These are phyloP conservation scores for Picea mariana DNA, from an alignment of 83 land plant species.

Conservation along the genomic window DNA sequence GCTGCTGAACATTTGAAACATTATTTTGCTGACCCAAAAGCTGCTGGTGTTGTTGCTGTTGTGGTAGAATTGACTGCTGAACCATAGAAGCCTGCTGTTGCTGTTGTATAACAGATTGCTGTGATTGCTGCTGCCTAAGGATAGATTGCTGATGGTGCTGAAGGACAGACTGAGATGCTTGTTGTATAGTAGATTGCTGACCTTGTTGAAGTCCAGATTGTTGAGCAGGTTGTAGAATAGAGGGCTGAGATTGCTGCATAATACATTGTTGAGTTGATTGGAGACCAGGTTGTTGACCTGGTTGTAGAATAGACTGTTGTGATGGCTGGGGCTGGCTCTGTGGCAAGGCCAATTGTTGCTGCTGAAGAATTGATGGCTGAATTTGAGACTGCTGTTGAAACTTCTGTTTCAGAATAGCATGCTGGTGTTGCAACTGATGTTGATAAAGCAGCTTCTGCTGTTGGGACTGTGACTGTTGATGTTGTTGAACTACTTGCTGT, in stretches of 20 bases:
- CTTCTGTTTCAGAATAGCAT: slow-evolving; percentile 6
- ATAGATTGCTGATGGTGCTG: slow-evolving; percentile 28
- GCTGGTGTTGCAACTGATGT: slow-evolving; percentile 8
- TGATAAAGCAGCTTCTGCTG: background rate
- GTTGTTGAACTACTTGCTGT: slow-evolving; percentile 12
- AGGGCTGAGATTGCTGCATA: slow-evolving; percentile 16
- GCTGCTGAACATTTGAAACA: slow-evolving; percentile 14
- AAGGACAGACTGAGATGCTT: slow-evolving; percentile 16
- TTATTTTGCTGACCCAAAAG: background rate
- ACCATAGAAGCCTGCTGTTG: background rate
- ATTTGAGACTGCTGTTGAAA: slow-evolving; percentile 14
- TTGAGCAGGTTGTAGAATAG: slow-evolving; percentile 16
- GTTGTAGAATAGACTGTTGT: slow-evolving; percentile 12
- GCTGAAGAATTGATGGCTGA: slow-evolving; percentile 26
- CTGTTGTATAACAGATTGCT: slow-evolving; percentile 2
- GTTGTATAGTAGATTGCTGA: slow-evolving; percentile 19
- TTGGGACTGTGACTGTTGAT: too few relatives aligned
- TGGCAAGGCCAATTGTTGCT: slow-evolving; percentile 25
- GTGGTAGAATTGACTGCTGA: slow-evolving; percentile 27
- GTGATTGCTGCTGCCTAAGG: slow-evolving; percentile 13
- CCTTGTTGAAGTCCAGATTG: slow-evolving; percentile 16
- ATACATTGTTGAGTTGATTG: slow-evolving; percentile 20
- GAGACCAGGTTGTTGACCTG: slow-evolving; percentile 18
- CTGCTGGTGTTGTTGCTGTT: slow-evolving; percentile 17
- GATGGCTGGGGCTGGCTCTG: slow-evolving; percentile 23